These are phyloP conservation scores for Prunella vulgaris DNA, from an alignment of 257 asterid species.

Conservation along the genomic window DNA sequence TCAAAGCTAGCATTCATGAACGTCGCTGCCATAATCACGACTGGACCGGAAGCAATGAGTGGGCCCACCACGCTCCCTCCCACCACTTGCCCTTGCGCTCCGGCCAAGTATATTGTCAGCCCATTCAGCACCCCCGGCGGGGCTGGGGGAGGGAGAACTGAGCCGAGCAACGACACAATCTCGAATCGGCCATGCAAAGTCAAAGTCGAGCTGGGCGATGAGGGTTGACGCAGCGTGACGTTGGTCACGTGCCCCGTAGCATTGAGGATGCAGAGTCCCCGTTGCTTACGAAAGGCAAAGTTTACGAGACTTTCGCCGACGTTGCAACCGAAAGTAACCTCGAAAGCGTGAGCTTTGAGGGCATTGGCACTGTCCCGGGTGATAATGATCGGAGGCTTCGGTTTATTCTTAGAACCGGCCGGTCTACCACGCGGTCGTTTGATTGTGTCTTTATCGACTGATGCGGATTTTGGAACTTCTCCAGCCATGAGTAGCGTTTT, in stretches of 20 bases:
- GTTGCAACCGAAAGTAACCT: conserved; percentile 70
- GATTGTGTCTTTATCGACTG: conserved; percentile 18
- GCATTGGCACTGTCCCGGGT: conserved; percentile 83
- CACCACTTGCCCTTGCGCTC: conserved; percentile 86
- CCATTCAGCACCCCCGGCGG: conserved; percentile 74
- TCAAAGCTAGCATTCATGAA: conserved; percentile 80
- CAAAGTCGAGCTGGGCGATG: conserved; percentile 63
- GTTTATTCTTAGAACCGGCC: conserved; percentile 91
- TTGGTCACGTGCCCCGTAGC: conserved; percentile 86
- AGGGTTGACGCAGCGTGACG: conserved; percentile 73
- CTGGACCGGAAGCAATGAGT: conserved; percentile 87
- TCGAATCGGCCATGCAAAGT: conserved; percentile 86
- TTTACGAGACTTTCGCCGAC: conserved; percentile 49
- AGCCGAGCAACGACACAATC: conserved; percentile 70
- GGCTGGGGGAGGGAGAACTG: conserved; percentile 87
- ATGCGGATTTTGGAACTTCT: conserved; percentile 21
- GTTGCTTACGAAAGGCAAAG: conserved; percentile 63
- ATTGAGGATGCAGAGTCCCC: conserved; percentile 69
- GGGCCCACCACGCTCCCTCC: conserved; percentile 83
- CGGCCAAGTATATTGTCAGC: conserved; percentile 69
- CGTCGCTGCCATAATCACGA: conserved; percentile 87
- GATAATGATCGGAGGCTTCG: conserved; percentile 90
- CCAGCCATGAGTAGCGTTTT: conserved; percentile 41
- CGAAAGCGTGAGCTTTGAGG: conserved; percentile 83
- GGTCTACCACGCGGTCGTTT: conserved; percentile 64